Conservation (phyloP, 352 stramenopile species). For the Pythium phragmiticola region DNA sequence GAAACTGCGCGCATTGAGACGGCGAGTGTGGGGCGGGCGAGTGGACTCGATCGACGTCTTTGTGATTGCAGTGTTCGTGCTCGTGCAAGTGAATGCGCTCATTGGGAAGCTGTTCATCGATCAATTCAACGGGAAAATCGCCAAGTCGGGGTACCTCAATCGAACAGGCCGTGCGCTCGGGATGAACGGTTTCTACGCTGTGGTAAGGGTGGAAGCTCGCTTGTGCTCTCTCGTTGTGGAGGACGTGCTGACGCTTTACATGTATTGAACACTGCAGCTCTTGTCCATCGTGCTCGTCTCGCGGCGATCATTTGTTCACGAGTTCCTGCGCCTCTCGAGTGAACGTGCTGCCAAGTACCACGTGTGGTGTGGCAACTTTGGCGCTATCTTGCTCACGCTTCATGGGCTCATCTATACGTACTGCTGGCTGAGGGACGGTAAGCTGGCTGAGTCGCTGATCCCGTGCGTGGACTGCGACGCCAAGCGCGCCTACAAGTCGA, state of each 20-base stretch:
- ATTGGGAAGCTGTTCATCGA: constrained; percentile 68
- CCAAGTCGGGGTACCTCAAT: constrained; percentile 49
- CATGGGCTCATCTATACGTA: constrained; percentile 58
- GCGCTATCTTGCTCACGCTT: constrained; percentile 37
- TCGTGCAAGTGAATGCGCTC: constrained; percentile 65
- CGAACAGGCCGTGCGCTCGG: constrained; percentile 55
- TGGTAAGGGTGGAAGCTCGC: constrained; percentile 12
- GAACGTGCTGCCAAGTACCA: constrained; percentile 64
- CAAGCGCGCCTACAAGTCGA: constrained; percentile 49
- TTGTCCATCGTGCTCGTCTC: constrained; percentile 62
- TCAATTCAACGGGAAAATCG: constrained; percentile 60
- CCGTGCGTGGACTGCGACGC: constrained; percentile 48
- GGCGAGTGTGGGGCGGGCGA: constrained; percentile 2
- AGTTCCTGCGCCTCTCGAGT: constrained; percentile 50
- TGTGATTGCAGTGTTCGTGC: constrained; percentile 37
- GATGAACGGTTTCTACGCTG: constrained; percentile 54
- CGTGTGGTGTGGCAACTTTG: constrained; percentile 58
- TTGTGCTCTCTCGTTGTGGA: background rate
- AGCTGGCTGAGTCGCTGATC: constrained; percentile 51
- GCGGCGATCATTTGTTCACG: constrained; percentile 63
- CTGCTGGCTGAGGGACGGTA: constrained; percentile 50
- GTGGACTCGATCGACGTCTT: constrained; percentile 55
- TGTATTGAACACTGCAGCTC: constrained; percentile 20
- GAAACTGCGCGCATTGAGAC: constrained; percentile 17
- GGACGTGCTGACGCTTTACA: background rate